Base-by-base conservation (phyloP, 352 stramenopile genomes). In the Pythium periplocum region DNA sequence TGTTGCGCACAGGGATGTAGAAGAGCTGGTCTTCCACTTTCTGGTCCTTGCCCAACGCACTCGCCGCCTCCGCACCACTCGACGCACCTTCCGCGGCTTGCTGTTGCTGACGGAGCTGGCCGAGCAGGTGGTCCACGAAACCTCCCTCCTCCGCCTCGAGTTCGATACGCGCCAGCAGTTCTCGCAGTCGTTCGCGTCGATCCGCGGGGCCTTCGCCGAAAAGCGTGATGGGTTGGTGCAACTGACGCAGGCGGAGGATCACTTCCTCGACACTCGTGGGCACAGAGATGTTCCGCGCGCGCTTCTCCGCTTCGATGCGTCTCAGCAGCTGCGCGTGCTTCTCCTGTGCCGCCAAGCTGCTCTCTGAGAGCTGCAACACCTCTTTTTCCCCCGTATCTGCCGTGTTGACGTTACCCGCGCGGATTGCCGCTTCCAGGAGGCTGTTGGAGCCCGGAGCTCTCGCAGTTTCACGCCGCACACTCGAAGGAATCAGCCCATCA, bases 201-300 rank as follows among this genome's bases (percentile, higher is more conserved):
- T 98, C 95, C 2, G 92, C 95, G 7, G 91, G 81, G 38, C 96
- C 86, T 65, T 99, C 96, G 31, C 95, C 96, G 69, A 99, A 99
- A 9, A 99, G 74, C 58, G 93, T 96, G 33, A 98, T 83, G 12
- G 96, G 96, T 36, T 98, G 74, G 4, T 93, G 86, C 40, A 98
- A 66, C 60, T 86, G 69, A 17, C 96, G 92, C 50, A 99, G 71
- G 8, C 83, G 75, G 37, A 76, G 63, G 31, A 96, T 84, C 17
- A 99, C 92, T 54, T 98, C 86, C 10, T 94, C 73, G 1, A 90
- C 78, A 37, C 87, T 86, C 3, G 96, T 99, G 30, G 96, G 96
- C 12, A 99, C 96, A 40, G 87, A 78, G 31, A 98, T 92, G 39
- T 78, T 83, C 33, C 92, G 71, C 12, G 92, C 90, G 4, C 86